phyloP scores from a whole-genome alignment of 176 grass and related monocot genomes.

The Oropetium thomaeum region DNA sequence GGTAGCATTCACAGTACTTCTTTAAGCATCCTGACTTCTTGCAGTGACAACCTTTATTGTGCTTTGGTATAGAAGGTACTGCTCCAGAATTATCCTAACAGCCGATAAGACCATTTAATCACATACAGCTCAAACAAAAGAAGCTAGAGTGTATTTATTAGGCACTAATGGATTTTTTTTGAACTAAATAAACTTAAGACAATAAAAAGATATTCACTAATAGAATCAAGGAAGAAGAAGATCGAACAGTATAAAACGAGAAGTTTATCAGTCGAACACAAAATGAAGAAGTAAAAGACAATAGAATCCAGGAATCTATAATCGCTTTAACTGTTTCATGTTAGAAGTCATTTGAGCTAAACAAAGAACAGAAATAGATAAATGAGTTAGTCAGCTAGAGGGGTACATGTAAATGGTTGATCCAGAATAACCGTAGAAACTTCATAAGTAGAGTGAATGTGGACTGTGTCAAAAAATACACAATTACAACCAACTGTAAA shows the following conservation, averaged over 20 bases:
- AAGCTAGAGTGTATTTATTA: not conserved
- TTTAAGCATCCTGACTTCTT: slow-evolving; percentile 83
- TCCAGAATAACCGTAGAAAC: not conserved
- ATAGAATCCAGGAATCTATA: not conserved
- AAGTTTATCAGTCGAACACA: not conserved
- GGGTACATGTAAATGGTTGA: not conserved
- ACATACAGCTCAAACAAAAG: slow-evolving; percentile 12
- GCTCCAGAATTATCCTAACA: slow-evolving; percentile 58
- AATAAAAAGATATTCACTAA: not conserved
- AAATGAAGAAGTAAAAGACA: not conserved
- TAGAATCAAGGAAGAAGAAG: not conserved
- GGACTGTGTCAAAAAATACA: not conserved
- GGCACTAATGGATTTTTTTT: not conserved
- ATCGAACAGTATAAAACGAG: not conserved
- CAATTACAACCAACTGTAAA: not conserved
- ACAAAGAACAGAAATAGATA: not conserved
- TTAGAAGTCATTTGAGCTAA: not conserved
- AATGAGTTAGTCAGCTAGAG: not conserved
- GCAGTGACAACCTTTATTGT: slow-evolving; percentile 81
- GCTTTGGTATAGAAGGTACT: slow-evolving; percentile 50
- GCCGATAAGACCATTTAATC: slow-evolving; percentile 17
- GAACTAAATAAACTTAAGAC: not conserved
- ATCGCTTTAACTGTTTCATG: not conserved
- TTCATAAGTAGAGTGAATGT: not conserved
- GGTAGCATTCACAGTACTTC: slow-evolving; percentile 83